Percentiles rank a stretch among this genome's conserved stretches.
These are phyloP conservation scores for Aspergillus asperescens DNA, from an alignment of 495 filamentous ascomycete species.

Conservation along the genomic window DNA sequence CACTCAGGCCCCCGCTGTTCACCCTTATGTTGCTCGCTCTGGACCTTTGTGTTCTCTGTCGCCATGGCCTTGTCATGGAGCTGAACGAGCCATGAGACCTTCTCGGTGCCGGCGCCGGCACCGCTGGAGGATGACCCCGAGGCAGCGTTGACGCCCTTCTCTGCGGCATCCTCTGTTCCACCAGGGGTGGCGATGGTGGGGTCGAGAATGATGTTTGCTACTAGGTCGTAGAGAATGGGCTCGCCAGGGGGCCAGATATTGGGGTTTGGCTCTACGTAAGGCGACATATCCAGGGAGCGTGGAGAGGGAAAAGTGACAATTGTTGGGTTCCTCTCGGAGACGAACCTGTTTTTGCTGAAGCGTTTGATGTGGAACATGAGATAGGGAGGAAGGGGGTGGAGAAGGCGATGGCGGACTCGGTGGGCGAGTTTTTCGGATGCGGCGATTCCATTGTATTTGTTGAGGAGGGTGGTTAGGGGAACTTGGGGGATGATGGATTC, in stretches of 20 bases:
- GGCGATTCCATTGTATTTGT: slow-evolving; percentile 88
- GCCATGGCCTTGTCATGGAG: slow-evolving; percentile 49
- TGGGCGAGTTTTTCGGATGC: slow-evolving; percentile 84
- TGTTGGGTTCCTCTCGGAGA: slow-evolving; percentile 90
- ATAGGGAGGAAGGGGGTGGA: slow-evolving; percentile 89
- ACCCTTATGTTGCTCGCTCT: slow-evolving; percentile 28
- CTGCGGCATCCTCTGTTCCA: slow-evolving; percentile 62
- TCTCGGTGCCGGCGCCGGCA: slow-evolving; percentile 46
- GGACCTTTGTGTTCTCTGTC: slow-evolving; percentile 31
- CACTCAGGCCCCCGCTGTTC: slow-evolving; percentile 59
- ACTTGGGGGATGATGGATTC: slow-evolving; percentile 96
- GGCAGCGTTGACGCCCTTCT: slow-evolving; percentile 73
- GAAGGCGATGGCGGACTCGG: slow-evolving; percentile 79
- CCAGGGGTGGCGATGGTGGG: slow-evolving; percentile 72
- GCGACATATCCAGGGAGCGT: slow-evolving; percentile 75
- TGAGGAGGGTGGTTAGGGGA: slow-evolving; percentile 78
- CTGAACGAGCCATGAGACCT: slow-evolving; percentile 52
- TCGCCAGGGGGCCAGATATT: slow-evolving; percentile 59
- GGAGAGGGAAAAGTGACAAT: slow-evolving; percentile 89
- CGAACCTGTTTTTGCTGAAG: slow-evolving; percentile 93
- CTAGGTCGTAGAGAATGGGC: slow-evolving; percentile 92
- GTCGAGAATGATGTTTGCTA: slow-evolving; percentile 80
- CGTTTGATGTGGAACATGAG: slow-evolving; percentile 95
- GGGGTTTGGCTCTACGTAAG: slow-evolving; percentile 78
- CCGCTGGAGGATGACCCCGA: slow-evolving; percentile 54